phyloP scores from a whole-genome alignment of 305 asterid genomes.

The Withania somnifera region DNA sequence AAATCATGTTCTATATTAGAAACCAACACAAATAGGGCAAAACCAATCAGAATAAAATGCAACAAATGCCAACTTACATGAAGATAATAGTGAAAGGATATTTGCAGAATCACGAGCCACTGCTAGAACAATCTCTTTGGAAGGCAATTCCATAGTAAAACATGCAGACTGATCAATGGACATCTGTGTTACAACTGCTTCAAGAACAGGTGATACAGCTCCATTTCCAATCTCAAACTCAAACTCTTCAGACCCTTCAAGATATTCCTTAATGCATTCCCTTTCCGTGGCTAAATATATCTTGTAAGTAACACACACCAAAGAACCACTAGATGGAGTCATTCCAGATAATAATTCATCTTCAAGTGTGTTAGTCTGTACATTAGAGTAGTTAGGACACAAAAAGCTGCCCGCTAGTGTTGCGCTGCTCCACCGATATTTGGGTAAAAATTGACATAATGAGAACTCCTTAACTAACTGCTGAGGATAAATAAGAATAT shows the following conservation, averaged over 20 bases:
- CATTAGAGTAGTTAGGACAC: slow-evolving; percentile 7
- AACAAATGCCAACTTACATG: slow-evolving; percentile 32
- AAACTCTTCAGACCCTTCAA: slow-evolving; percentile 79
- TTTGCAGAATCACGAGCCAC: slow-evolving; percentile 49
- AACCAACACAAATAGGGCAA: not conserved
- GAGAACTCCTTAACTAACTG: slow-evolving; percentile 37
- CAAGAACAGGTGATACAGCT: slow-evolving; percentile 55
- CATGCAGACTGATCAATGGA: slow-evolving; percentile 64
- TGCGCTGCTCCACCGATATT: slow-evolving; percentile 13
- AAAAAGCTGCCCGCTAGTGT: slow-evolving; percentile 6
- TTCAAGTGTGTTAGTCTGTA: slow-evolving; percentile 10
- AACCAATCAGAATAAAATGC: slow-evolving; percentile 5
- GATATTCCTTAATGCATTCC: slow-evolving; percentile 38
- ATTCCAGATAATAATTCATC: slow-evolving; percentile 27
- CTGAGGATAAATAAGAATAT: slow-evolving; percentile 39
- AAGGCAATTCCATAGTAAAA: slow-evolving; percentile 51
- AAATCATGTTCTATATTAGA: not conserved
- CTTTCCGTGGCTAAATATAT: slow-evolving; percentile 43
- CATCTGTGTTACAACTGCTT: slow-evolving; percentile 61
- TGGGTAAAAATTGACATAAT: slow-evolving; percentile 36
- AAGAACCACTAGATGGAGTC: slow-evolving; percentile 56
- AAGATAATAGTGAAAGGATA: slow-evolving; percentile 32
- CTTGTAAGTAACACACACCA: slow-evolving; percentile 51
- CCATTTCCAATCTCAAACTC: slow-evolving; percentile 89
- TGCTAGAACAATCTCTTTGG: slow-evolving; percentile 60